phyloP scores from a whole-genome alignment of 2,329 filamentous ascomycete genomes.

The Talaromyces sp. region DNA sequence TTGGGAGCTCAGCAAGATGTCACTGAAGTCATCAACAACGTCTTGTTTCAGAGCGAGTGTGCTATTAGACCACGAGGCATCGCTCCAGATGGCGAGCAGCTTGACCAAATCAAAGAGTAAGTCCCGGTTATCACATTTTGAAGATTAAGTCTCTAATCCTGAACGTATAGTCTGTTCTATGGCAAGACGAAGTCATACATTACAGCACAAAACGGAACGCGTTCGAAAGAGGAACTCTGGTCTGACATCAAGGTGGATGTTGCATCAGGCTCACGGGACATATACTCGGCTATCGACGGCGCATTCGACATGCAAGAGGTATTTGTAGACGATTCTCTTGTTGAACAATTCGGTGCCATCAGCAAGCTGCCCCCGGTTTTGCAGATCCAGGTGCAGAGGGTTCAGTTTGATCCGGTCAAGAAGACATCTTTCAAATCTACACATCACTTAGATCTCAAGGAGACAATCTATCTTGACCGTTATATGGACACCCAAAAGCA shows the following conservation, averaged over 20 bases:
- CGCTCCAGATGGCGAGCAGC: constrained; percentile 70
- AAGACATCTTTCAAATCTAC: constrained; percentile 68
- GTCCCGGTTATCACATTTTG: constrained; percentile 17
- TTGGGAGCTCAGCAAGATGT: constrained; percentile 84
- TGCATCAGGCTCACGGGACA: constrained; percentile 58
- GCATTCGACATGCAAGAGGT: constrained; percentile 80
- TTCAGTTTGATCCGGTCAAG: constrained; percentile 65
- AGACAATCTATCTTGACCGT: constrained; percentile 80
- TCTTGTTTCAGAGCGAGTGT: constrained; percentile 85
- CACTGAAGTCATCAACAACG: constrained; percentile 90
- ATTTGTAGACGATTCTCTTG: constrained; percentile 60
- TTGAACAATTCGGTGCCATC: constrained; percentile 68
- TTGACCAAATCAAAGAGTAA: constrained; percentile 72
- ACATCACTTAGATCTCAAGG: constrained; percentile 74
- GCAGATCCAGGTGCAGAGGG: constrained; percentile 84
- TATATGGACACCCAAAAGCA: constrained; percentile 69
- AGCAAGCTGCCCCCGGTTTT: constrained; percentile 77
- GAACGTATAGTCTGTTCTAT: constrained; percentile 48
- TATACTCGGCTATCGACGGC: constrained; percentile 82
- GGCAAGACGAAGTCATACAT: constrained; percentile 48
- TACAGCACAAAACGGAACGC: constrained; percentile 46
- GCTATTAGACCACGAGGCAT: constrained; percentile 72
- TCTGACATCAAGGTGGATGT: constrained; percentile 64
- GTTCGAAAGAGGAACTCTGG: constrained; percentile 58
- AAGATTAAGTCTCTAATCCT: background rate